Evolutionary conservation across 2,329 filamentous ascomycete species (phyloP).

Genomic region (Tolypocladium ophioglossoides): DNA sequence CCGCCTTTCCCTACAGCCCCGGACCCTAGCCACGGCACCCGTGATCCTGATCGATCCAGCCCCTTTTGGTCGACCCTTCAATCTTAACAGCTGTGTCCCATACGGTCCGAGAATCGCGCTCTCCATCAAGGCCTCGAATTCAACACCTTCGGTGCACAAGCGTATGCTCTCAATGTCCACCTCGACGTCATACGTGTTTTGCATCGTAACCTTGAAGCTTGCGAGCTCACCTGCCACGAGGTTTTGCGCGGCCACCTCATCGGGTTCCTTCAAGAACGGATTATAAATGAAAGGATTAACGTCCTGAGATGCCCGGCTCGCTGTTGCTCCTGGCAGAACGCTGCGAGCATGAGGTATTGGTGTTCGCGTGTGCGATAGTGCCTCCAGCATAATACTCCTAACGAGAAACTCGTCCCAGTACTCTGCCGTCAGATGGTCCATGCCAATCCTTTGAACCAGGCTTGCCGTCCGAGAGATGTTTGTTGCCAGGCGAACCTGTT

Average conservation of each 20-base stretch:
- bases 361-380: conserved; percentile 45
- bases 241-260: conserved; percentile 52
- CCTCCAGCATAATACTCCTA: conserved; percentile 61
- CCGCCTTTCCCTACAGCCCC: conserved; percentile 67
- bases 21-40: conserved; percentile 70
- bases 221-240: conserved; percentile 71
- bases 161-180: conserved; percentile 76
- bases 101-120: conserved; percentile 68
- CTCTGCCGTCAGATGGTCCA: conserved; percentile 60
- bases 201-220: conserved; percentile 71
- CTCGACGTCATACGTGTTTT: conserved; percentile 92
- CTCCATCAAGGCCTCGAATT: conserved; percentile 57
- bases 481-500: conserved; percentile 73
- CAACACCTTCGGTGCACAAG: conserved; percentile 62
- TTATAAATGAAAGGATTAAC: conserved; percentile 92
- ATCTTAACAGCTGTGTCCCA: conserved; percentile 65
- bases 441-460: conserved; percentile 65
- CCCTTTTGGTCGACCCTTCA: conserved; percentile 56
- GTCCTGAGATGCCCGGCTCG: conserved; percentile 44
- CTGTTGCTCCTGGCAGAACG: conserved; percentile 38
- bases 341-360: conserved; percentile 56
- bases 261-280: conserved; percentile 65
- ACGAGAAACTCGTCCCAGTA: conserved; percentile 98
- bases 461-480: conserved; percentile 78
- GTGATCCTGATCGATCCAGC: conserved; percentile 62